Conservation (phyloP, 176 grass and related monocot genomes). For the Lolium perenne region DNA sequence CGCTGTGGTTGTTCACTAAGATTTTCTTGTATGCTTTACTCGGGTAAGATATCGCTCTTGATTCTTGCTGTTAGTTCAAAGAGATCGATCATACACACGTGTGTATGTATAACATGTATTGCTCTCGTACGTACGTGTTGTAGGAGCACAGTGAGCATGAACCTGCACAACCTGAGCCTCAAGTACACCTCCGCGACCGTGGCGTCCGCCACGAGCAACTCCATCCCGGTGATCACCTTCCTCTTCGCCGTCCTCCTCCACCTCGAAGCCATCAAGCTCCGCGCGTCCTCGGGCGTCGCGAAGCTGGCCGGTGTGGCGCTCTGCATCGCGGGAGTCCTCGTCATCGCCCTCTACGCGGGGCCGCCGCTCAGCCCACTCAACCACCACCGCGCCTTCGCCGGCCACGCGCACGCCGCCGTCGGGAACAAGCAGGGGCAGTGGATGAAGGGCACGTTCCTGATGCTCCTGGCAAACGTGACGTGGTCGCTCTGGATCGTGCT, state of each 20-base stretch:
- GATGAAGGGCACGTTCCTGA: slow-evolving; percentile 59
- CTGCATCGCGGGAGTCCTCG: slow-evolving; percentile 42
- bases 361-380: slow-evolving; percentile 20
- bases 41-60: neutral
- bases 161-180: slow-evolving; percentile 62
- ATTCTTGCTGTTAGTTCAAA: neutral
- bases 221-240: slow-evolving; percentile 66
- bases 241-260: slow-evolving; percentile 62
- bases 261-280: slow-evolving; percentile 40
- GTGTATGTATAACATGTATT: neutral
- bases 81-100: neutral
- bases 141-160: slow-evolving; percentile 62
- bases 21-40: slow-evolving; percentile 73
- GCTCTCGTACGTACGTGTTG: neutral
- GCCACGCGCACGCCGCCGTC: neutral
- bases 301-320: slow-evolving; percentile 28
- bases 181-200: slow-evolving; percentile 66
- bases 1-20: slow-evolving; percentile 58
- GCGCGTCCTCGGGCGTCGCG: slow-evolving; percentile 32
- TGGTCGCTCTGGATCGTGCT: slow-evolving; percentile 74
- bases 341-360: slow-evolving; percentile 45
- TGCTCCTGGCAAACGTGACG: slow-evolving; percentile 41
- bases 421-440: slow-evolving; percentile 28
- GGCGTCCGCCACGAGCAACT: slow-evolving; percentile 49
- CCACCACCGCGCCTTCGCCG: slow-evolving; percentile 24